Evolutionary conservation across 129 eudicot genomes (phyloP).

Genomic region (Flaveria sonorensis): DNA sequence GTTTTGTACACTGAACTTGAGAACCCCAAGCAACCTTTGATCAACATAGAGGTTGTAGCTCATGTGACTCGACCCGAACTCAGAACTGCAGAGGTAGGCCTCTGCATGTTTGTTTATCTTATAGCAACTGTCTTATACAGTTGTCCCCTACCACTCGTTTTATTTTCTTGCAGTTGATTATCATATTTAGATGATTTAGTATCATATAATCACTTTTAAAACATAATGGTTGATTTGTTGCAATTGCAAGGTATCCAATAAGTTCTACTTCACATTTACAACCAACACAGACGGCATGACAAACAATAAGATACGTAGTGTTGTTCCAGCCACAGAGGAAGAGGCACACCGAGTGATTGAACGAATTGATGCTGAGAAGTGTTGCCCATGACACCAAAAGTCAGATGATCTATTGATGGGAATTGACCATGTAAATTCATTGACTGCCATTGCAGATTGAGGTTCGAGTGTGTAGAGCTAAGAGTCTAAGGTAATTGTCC

Average conservation of each 20-base stretch:
- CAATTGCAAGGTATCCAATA: slow-evolving; percentile 72
- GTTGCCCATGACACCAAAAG: slow-evolving; percentile 22
- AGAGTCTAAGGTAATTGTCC: neutral
- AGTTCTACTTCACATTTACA: slow-evolving; percentile 94
- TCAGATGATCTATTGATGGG: neutral
- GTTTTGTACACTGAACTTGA: slow-evolving; percentile 88
- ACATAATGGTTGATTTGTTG: slow-evolving; percentile 7
- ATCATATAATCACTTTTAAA: neutral
- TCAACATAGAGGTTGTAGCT: slow-evolving; percentile 94
- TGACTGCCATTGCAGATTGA: slow-evolving; percentile 2
- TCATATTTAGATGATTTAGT: neutral
- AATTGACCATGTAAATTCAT: slow-evolving; percentile 13
- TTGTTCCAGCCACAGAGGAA: slow-evolving; percentile 92
- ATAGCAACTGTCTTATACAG: too few species aligned
- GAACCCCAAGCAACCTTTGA: slow-evolving; percentile 61
- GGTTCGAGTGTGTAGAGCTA: slow-evolving; percentile 6
- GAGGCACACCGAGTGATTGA: slow-evolving; percentile 91
- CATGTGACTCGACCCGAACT: slow-evolving; percentile 91
- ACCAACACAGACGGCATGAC: slow-evolving; percentile 39
- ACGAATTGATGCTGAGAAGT: slow-evolving; percentile 80
- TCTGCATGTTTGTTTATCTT: slow-evolving; percentile 3
- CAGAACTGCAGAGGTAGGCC: slow-evolving; percentile 76
- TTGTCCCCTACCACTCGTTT: neutral
- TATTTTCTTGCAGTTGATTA: neutral
- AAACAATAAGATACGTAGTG: slow-evolving; percentile 61